Conservation (phyloP, 2,329 filamentous ascomycete species). For the Fusarium denticulatum region DNA sequence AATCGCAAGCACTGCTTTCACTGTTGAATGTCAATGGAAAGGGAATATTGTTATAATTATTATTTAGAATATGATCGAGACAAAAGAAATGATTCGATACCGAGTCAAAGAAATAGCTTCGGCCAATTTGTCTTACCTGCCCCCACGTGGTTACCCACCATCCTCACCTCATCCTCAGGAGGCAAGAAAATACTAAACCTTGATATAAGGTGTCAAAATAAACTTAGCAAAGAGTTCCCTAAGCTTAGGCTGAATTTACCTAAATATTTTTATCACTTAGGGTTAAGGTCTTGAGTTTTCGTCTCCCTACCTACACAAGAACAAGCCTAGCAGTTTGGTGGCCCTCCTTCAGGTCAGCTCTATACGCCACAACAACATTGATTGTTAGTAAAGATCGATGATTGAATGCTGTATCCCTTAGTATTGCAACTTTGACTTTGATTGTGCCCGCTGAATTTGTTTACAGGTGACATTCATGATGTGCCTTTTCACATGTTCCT, state of each 20-base stretch:
- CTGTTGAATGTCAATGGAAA: neutral
- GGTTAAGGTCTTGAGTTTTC: neutral
- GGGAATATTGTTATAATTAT: neutral
- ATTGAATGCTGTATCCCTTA: too few relatives aligned
- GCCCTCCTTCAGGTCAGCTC: conserved; percentile 12
- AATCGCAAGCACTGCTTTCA: neutral
- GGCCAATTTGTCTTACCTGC: conserved; percentile 14
- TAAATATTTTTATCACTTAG: too few relatives aligned
- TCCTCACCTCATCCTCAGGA: conserved; percentile 17
- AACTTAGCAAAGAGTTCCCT: too few relatives aligned
- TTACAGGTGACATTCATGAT: accelerated
- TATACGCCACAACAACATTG: conserved; percentile 17
- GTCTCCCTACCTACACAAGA: neutral
- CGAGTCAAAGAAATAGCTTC: neutral
- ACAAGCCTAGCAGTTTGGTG: conserved; percentile 4
- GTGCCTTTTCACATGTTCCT: neutral
- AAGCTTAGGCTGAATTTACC: too few relatives aligned
- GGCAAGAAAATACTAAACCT: too few relatives aligned
- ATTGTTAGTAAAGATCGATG: neutral
- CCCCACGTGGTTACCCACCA: conserved; percentile 35
- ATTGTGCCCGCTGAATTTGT: accelerated
- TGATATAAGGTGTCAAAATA: too few relatives aligned
- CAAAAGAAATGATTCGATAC: conserved; percentile 36
- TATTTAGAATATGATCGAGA: conserved; percentile 37
- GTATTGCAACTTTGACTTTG: too few relatives aligned